Evolutionary conservation across 1,139 yeast genomes (phyloP), one percentile per base, ranked within the genome.

Genomic region (Yamadazyma atlantica): DNA sequence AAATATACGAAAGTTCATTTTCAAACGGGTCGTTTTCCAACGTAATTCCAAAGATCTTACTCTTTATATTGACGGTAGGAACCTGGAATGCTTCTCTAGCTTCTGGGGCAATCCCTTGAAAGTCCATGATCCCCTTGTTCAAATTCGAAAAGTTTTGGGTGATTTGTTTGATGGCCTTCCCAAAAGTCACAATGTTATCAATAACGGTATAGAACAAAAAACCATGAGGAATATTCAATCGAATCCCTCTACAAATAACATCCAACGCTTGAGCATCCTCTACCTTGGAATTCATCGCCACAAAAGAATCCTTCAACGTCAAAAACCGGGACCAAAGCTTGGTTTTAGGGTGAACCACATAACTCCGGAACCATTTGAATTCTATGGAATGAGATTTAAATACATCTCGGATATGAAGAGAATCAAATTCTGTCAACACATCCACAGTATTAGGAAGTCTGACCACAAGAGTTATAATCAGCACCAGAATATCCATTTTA

Each of bases 151-250:
- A 80, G 37, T 83, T 82, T 36, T 64, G 64, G 27, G 57, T 55
- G 21, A 85, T 64, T 43, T 83, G 88, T 39, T 66, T 69, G 13
- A 76, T 57, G 0, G 87, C 74, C 54, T 85, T 85, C 41, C 69
- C 71, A 38, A 79, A 62, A 0, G 86, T 79, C 27, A 83, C 73
- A 2, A 79, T 54, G 48, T 82, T 82, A 47, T 85, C 95, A 38
- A 83, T 65, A 27, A 85, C 75, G 9, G 78, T 75, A 56, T 82
- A 83, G 42, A 84, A 75, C 38, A 81, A 66, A 51, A 81, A 81
- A 43, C 80, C 79, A 51, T 80, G 79, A 1, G 88, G 86, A 35
- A 82, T 62, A 36, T 59, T 62, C 31, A 72, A 48, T 30, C 71
- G 49, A 9, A 70, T 54, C 2, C 63, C 57, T 11, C 50, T 51